These are phyloP conservation scores for Aspergillus sp. DNA, from an alignment of 2,329 filamentous ascomycete genomes.

Conservation along the genomic window DNA sequence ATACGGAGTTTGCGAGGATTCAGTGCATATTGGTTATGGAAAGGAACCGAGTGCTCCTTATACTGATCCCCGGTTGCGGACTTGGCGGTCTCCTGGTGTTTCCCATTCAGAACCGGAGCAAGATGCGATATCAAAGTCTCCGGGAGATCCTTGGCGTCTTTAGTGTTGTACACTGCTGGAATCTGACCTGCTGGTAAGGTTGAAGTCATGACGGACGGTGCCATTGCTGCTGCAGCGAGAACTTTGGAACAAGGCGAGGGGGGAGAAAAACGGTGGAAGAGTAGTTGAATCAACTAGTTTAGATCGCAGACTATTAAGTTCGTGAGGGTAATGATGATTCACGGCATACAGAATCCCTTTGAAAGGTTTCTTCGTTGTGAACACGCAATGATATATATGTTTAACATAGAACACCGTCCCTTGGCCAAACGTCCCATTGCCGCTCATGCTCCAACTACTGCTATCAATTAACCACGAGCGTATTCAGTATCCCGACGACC, in stretches of 20 bases:
- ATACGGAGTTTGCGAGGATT: slow-evolving; percentile 20
- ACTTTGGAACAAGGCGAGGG: background rate
- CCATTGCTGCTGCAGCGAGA: background rate
- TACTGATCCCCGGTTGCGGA: background rate
- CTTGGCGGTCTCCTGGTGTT: background rate
- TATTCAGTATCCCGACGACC: too few relatives aligned
- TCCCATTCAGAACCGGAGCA: background rate
- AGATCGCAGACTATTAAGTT: too few relatives aligned
- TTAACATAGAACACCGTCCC: too few relatives aligned
- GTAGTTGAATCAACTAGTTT: too few relatives aligned
- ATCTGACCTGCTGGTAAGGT: background rate
- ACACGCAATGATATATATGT: too few relatives aligned
- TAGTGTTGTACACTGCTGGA: background rate
- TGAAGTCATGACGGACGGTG: background rate
- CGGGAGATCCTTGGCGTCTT: background rate
- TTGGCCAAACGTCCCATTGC: too few relatives aligned
- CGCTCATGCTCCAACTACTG: too few relatives aligned
- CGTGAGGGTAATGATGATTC: too few relatives aligned
- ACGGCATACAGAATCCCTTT: too few relatives aligned
- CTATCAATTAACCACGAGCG: too few relatives aligned
- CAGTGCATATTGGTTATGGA: slow-evolving; percentile 18
- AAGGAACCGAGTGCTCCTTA: background rate
- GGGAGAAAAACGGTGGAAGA: too few relatives aligned
- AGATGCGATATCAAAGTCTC: background rate
- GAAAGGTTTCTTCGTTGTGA: too few relatives aligned